phyloP scores from a whole-genome alignment of 345 rosid genomes.

The Lumnitzera littorea region DNA sequence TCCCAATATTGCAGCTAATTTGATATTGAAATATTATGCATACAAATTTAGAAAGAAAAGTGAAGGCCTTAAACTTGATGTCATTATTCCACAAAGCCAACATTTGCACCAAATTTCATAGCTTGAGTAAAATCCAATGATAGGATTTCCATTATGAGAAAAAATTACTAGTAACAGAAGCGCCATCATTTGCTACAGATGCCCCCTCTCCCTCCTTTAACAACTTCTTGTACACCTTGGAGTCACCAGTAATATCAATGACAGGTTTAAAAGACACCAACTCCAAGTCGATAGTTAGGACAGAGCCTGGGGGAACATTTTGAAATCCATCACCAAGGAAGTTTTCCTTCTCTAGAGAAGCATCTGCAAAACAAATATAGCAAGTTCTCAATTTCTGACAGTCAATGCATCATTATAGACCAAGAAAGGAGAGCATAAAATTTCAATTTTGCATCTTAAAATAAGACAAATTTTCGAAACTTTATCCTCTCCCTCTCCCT shows the following conservation, averaged over 20 bases:
- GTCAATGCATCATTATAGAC: neutral
- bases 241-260: conserved; percentile 45
- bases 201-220: conserved; percentile 48
- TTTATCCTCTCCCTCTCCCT: too few relatives aligned
- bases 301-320: conserved; percentile 33
- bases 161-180: conserved; percentile 43
- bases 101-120: too few relatives aligned
- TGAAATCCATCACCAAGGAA: conserved; percentile 11
- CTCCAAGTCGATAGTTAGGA: conserved; percentile 34
- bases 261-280: conserved; percentile 52
- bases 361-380: conserved; percentile 31
- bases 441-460: too few relatives aligned
- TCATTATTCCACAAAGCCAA: too few relatives aligned
- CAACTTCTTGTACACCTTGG: conserved; percentile 52
- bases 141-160: neutral
- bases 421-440: neutral
- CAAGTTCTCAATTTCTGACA: neutral
- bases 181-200: conserved; percentile 43
- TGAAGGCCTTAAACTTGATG: too few relatives aligned
- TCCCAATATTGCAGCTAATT: too few relatives aligned
- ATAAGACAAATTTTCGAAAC: too few relatives aligned
- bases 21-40: too few relatives aligned
- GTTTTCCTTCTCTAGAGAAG: conserved; percentile 35
- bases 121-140: too few relatives aligned
- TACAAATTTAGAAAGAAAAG: too few relatives aligned